Conservation (phyloP, 2,329 filamentous ascomycete genomes). For the Trichoderma brevicompactum region DNA sequence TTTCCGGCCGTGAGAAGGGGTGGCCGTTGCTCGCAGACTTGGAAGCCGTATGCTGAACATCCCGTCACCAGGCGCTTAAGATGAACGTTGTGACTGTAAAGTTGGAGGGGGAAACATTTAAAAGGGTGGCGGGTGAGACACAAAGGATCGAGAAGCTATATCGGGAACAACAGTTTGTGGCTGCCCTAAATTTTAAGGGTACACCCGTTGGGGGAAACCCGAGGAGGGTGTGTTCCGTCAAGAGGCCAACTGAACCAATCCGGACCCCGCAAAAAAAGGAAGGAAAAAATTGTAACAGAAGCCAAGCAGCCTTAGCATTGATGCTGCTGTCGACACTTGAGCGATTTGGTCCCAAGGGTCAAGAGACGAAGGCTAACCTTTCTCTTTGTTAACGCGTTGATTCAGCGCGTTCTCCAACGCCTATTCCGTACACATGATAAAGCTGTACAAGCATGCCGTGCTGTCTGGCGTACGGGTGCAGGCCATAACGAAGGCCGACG, state of each 20-base stretch:
- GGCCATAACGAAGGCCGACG: background rate
- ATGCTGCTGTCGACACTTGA: no score
- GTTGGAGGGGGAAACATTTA: background rate
- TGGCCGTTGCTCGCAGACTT: background rate
- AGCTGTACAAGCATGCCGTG: background rate
- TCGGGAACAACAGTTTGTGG: slow-evolving; percentile 15
- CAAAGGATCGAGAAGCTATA: slow-evolving; percentile 23
- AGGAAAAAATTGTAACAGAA: no score
- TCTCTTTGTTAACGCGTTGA: no score
- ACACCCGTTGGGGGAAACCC: slow-evolving; percentile 1
- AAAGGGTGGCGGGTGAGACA: slow-evolving; percentile 14
- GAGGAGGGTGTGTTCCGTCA: background rate
- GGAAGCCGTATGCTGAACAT: background rate
- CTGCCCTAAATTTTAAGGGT: background rate
- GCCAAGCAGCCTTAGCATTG: no score
- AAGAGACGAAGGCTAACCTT: no score
- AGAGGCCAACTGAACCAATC: slow-evolving; percentile 14
- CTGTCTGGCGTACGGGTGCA: no score
- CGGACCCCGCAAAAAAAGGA: background rate
- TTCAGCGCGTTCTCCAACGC: background rate
- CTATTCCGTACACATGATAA: background rate
- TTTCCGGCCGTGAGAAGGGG: slow-evolving; percentile 2
- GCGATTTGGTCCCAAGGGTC: no score
- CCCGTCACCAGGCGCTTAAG: slow-evolving; percentile 13
- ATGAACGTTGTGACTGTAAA: background rate